Percentiles rank a stretch among this genome's conserved stretches.
Evolutionary conservation across 2,329 filamentous ascomycete genomes (phyloP).

Genomic region (Neonectria ditissima): DNA sequence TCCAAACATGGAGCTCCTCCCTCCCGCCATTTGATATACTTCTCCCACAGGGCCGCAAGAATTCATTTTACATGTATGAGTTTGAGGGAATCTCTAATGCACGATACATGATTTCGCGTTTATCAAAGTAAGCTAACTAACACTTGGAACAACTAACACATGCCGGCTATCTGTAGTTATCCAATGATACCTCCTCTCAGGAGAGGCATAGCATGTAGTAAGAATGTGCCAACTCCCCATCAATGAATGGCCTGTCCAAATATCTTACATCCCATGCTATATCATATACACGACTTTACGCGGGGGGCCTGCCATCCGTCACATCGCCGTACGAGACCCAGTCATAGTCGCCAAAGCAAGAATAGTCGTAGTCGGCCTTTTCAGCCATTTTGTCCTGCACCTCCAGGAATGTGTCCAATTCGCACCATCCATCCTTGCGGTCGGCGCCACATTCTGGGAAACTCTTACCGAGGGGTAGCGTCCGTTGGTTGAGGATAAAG

Average conservation of each 20-base stretch:
- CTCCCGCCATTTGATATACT: not conserved
- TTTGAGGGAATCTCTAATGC: no score
- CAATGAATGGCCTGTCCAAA: not conserved
- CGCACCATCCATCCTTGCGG: conserved; percentile 81
- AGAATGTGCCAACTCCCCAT: not conserved
- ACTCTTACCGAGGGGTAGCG: conserved; percentile 74
- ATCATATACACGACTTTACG: conserved; percentile 23
- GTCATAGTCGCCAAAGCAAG: conserved; percentile 70
- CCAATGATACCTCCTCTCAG: not conserved
- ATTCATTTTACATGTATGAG: not conserved
- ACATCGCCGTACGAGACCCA: conserved; percentile 53
- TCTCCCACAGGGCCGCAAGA: not conserved
- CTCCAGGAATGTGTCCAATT: conserved; percentile 74
- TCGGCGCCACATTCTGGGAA: conserved; percentile 71
- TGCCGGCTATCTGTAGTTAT: not conserved
- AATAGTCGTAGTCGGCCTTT: conserved; percentile 71
- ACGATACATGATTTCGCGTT: not conserved
- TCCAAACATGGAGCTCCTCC: not conserved
- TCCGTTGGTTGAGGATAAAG: conserved; percentile 80
- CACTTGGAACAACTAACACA: not conserved
- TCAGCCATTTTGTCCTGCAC: conserved; percentile 70
- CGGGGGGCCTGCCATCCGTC: conserved; percentile 51
- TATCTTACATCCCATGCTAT: conserved; percentile 14
- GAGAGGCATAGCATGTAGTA: not conserved
- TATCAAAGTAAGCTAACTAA: not conserved